Evolutionary conservation across 1,284 basidiomycete species (phyloP).

Genomic region (Trichosporon faecale): DNA sequence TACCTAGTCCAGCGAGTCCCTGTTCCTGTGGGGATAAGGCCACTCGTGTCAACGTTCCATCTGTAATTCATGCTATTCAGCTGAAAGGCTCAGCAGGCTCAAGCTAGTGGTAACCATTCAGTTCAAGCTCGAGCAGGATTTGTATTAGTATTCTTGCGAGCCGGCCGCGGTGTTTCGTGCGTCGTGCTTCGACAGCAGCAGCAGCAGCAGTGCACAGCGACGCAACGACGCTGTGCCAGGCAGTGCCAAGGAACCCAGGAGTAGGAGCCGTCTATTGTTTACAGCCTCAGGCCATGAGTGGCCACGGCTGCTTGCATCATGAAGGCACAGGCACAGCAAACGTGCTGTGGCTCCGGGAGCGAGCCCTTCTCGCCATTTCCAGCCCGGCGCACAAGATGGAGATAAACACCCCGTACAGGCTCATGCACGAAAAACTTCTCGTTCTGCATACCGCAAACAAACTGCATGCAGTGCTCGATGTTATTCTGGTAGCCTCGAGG

Average conservation of each 20-base stretch:
- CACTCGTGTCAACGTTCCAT: neutral
- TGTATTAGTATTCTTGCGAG: neutral
- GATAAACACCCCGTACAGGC: neutral
- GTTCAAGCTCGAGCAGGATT: neutral
- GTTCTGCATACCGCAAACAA: neutral
- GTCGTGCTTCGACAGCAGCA: too few species aligned
- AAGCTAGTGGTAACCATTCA: neutral
- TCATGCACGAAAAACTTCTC: neutral
- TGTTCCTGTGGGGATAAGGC: conserved; percentile 2
- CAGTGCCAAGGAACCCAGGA: too few species aligned
- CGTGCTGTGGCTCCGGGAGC: neutral
- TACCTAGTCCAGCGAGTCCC: neutral
- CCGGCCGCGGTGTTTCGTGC: neutral
- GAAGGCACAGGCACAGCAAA: neutral
- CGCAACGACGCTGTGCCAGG: too few species aligned
- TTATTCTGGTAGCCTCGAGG: neutral
- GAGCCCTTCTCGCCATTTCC: neutral
- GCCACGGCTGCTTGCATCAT: neutral
- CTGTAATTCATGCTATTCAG: neutral
- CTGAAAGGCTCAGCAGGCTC: neutral
- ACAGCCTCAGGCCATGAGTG: too few species aligned
- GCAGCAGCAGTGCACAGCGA: too few species aligned
- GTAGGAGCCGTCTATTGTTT: too few species aligned
- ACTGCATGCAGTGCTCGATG: neutral
- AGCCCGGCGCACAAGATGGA: neutral